Base-by-base conservation (phyloP, 1,284 basidiomycete genomes). In the Golubevia sp. region DNA sequence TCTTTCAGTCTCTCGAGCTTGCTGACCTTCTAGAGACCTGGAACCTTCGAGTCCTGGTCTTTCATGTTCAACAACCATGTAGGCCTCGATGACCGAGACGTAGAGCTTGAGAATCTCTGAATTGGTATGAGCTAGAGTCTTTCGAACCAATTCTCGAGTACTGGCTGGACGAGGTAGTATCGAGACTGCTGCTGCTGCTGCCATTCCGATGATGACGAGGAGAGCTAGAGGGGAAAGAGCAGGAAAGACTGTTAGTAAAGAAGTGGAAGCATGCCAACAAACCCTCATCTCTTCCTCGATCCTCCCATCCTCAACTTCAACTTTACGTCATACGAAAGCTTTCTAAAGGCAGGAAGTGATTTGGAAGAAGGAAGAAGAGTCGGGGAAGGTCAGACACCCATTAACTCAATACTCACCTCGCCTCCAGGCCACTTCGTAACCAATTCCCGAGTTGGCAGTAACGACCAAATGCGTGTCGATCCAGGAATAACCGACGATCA, bases 401-500 rank as follows among this genome's bases (percentile, higher is more conserved):
- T n/a, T n/a, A n/a, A n/a, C n/a, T n/a, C n/a, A n/a, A n/a, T n/a
- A 34, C 30, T 34, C 81, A 73, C 84, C 86, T 70, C 89, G 84
- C 63, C 85, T 84, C 85, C 89, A 89, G 0, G 88, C 87, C 7
- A 90, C 84, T 1, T 78, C 71, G 76, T 87, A 88, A 1, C 89
- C 89, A 5, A 86, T 77, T 20, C 89, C 89, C 18, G 86, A 86
- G 62, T 87, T 87, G 7, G 84, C 86, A 20, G 86, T 69, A 13
- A 86, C 79, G 2, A 73, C 66, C 5, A 88, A 69, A 71, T 90
- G 87, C 2, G 86, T 86, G 66, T 90, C 88, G 25, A 89, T 85
- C 88, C 89, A 90, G 0, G 87, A 88, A 76, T 89, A 90, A 1
- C 89, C 89, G 3, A 88, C 82, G 18, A 89, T 83, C 5, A 88